Evolutionary conservation across 768 basidiomycete species (phyloP).

Genomic region (Fomitopsis pulvina): DNA sequence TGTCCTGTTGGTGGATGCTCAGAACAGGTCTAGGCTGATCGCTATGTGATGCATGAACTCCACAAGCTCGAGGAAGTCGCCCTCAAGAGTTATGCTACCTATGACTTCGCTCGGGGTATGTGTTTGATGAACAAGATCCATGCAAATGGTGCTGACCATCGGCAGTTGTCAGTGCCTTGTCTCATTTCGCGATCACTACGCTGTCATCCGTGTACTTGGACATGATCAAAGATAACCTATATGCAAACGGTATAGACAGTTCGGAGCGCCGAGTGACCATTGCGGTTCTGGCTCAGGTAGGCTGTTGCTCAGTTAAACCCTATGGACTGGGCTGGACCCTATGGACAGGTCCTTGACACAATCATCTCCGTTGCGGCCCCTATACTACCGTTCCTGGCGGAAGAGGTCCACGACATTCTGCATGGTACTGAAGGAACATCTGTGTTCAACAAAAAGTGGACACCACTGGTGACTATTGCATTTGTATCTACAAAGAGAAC

Average conservation of each 20-base stretch:
- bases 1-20: neutral
- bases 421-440: conserved; percentile 35
- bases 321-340: neutral
- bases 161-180: conserved; percentile 64
- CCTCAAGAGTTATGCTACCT: conserved; percentile 59
- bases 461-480: conserved; percentile 60
- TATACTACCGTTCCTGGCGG: conserved; percentile 83
- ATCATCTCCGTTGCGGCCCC: conserved; percentile 75
- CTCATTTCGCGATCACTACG: conserved; percentile 74
- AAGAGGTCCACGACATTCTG: conserved; percentile 63
- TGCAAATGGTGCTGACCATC: conserved; percentile 4
- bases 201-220: conserved; percentile 92
- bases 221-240: conserved; percentile 83
- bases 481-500: too few species aligned
- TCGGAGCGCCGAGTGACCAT: conserved; percentile 57
- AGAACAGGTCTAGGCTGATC: conserved; percentile 54
- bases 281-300: conserved; percentile 66
- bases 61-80: conserved; percentile 64
- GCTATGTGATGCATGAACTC: conserved; percentile 83
- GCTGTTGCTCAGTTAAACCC: conserved; percentile 31
- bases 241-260: conserved; percentile 54
- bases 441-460: conserved; percentile 71
- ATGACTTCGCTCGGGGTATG: conserved; percentile 80
- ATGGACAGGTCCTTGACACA: conserved; percentile 51
- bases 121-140: neutral